Evolutionary conservation across 352 stramenopile genomes (phyloP), one percentile per base, ranked within the genome.

Genomic region (Pythium dissimile): DNA sequence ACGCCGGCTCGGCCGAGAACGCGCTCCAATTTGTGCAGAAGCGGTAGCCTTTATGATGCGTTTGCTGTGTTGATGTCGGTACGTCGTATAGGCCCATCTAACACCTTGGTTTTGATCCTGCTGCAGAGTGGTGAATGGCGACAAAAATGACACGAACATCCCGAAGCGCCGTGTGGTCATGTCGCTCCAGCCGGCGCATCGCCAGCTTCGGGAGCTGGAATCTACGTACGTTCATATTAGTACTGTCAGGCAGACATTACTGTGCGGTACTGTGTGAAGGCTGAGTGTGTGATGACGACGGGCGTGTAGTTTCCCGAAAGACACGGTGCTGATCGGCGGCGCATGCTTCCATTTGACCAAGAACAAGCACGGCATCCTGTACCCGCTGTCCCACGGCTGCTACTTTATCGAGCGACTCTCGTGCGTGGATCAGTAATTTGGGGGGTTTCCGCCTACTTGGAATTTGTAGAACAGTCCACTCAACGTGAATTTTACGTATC

Each of bases 391-490:
- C 1, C 75, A 85, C 42, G 84, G 84, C 37, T 89, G 75, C 62
- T 86, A 81, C 62, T 94, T 88, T 49, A 72, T 92, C 26, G 84
- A 94, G 57, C 74, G 82, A 30, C 71, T 94, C 20, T 59, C 78
- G 84, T 94, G 71, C 63, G 77, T 75, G 64, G 11, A 62, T 26
- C n/a, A n/a, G n/a, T n/a, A n/a, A n/a, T n/a, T n/a, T n/a, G n/a
- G n/a, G n/a, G n/a, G n/a, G n/a, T n/a, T n/a, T n/a, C n/a, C n/a
- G n/a, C n/a, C n/a, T n/a, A n/a, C n/a, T n/a, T n/a, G n/a, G n/a
- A n/a, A n/a, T n/a, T n/a, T n/a, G n/a, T n/a, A n/a, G n/a, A n/a
- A n/a, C n/a, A n/a, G n/a, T n/a, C 20, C 16, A 27, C 27, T 44
- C 12, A 30, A 71, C 12, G n/a, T 31, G 44, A 42, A 18, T 64